Conservation (phyloP, 108 stramenopile species). For the Asterionellopsis glacialis region DNA sequence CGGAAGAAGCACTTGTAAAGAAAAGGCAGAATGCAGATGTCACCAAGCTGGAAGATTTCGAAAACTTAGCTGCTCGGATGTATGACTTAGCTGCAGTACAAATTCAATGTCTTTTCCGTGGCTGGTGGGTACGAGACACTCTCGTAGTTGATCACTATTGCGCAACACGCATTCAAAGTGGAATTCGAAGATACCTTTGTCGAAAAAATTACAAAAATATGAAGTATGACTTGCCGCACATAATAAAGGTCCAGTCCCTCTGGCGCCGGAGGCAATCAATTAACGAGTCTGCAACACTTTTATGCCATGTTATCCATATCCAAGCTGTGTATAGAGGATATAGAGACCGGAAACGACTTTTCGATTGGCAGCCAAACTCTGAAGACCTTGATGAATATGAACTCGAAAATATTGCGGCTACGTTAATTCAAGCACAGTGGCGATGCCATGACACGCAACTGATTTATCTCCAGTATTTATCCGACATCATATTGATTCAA, state of each 20-base stretch:
- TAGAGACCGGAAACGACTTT: slow-evolving; percentile 17
- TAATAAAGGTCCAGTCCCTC: slow-evolving; percentile 53
- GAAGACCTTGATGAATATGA: slow-evolving; percentile 13
- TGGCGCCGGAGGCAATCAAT: slow-evolving; percentile 38
- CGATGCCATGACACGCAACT: slow-evolving; percentile 49
- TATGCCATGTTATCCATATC: slow-evolving; percentile 49
- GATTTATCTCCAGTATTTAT: slow-evolving; percentile 48
- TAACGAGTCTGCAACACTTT: slow-evolving; percentile 28
- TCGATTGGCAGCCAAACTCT: too few species aligned
- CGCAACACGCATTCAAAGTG: slow-evolving; percentile 60
- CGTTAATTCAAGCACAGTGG: slow-evolving; percentile 55
- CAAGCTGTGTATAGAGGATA: slow-evolving; percentile 55
- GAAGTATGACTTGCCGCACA: slow-evolving; percentile 32
- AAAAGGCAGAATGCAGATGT: slow-evolving; percentile 8
- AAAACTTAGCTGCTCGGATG: slow-evolving; percentile 24
- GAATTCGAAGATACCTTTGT: slow-evolving; percentile 28
- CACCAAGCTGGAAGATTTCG: slow-evolving; percentile 2
- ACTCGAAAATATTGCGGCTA: slow-evolving; percentile 43
- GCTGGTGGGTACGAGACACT: slow-evolving; percentile 79
- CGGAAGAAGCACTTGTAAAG: background rate
- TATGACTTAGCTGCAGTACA: slow-evolving; percentile 54
- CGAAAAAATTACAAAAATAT: slow-evolving; percentile 21
- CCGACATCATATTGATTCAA: slow-evolving; percentile 59
- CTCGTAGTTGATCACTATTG: slow-evolving; percentile 67
- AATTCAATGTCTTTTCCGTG: slow-evolving; percentile 75